phyloP scores from a whole-genome alignment of 2,329 filamentous ascomycete genomes.

The Calonectria multiphialidica region DNA sequence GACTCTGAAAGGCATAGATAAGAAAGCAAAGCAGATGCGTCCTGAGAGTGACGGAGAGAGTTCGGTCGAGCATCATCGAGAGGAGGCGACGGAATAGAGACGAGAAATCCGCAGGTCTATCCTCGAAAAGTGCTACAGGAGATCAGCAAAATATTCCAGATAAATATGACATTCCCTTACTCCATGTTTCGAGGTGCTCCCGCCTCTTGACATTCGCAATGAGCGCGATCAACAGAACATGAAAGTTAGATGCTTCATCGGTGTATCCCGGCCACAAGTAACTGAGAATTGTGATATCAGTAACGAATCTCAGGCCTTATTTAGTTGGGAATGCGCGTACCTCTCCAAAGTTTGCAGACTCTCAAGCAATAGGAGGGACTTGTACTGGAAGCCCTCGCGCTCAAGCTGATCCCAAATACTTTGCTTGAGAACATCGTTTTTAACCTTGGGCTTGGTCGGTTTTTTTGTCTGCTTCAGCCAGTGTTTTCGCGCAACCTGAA shows the following conservation, averaged over 20 bases:
- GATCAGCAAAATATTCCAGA: conserved; percentile 27
- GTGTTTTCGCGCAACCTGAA: conserved; percentile 83
- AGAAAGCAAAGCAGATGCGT: conserved; percentile 91
- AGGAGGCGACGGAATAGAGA: conserved; percentile 89
- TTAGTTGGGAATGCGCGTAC: conserved; percentile 53
- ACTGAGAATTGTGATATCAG: conserved; percentile 56
- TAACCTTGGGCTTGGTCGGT: conserved; percentile 76
- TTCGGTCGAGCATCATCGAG: conserved; percentile 83
- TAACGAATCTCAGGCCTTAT: conserved; percentile 24
- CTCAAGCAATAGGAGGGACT: conserved; percentile 85
- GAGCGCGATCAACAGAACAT: conserved; percentile 87
- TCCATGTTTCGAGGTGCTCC: conserved; percentile 90
- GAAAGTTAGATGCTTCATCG: conserved; percentile 90
- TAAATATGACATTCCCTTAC: conserved; percentile 56
- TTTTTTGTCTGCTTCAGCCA: conserved; percentile 80
- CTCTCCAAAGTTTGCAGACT: conserved; percentile 91
- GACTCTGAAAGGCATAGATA: conserved; percentile 91
- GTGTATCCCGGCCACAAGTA: conserved; percentile 96
- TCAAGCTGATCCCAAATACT: conserved; percentile 92
- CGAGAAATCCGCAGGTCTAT: conserved; percentile 85
- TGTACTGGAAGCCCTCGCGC: conserved; percentile 81
- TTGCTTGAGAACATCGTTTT: conserved; percentile 87
- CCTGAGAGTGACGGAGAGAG: conserved; percentile 74
- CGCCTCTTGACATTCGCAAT: conserved; percentile 90
- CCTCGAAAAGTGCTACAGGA: conserved; percentile 76